phyloP scores from a whole-genome alignment of 75 land plant genomes.

The Picea glauca region DNA sequence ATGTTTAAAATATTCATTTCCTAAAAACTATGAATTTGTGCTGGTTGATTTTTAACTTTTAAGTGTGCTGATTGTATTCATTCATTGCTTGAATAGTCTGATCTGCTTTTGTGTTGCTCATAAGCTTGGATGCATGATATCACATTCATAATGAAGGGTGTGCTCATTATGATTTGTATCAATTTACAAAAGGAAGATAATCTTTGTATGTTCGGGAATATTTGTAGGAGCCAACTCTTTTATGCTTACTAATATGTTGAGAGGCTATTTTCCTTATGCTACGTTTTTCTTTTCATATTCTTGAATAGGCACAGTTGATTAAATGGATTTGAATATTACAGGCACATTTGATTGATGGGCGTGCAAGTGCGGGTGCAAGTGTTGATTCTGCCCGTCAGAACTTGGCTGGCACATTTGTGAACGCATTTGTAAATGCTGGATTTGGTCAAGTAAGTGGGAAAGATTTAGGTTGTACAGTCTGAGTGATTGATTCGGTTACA shows the following conservation, averaged over 20 bases:
- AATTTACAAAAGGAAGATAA: neutral
- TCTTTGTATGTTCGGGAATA: neutral
- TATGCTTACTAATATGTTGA: neutral
- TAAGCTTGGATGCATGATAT: too few species aligned
- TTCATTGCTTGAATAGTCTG: too few species aligned
- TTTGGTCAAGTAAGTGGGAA: conserved; percentile 80
- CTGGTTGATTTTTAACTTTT: too few species aligned
- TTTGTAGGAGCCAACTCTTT: neutral
- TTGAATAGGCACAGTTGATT: neutral
- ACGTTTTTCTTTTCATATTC: neutral
- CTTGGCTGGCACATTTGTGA: conserved; percentile 97
- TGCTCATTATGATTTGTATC: neutral
- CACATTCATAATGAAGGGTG: too few species aligned
- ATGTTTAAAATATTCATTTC: too few species aligned
- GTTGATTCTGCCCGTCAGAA: conserved; percentile 99
- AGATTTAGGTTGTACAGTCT: neutral
- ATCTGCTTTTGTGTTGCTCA: too few species aligned
- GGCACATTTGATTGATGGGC: conserved; percentile 97
- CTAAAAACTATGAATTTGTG: too few species aligned
- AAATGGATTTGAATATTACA: conserved; percentile 14
- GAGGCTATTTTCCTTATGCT: neutral
- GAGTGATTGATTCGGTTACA: neutral
- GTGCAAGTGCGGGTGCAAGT: conserved; percentile 86
- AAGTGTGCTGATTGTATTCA: too few species aligned
- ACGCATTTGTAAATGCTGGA: conserved; percentile 99